phyloP scores from a whole-genome alignment of 2,329 filamentous ascomycete genomes.

The Rhytidhysteron rufulum region DNA sequence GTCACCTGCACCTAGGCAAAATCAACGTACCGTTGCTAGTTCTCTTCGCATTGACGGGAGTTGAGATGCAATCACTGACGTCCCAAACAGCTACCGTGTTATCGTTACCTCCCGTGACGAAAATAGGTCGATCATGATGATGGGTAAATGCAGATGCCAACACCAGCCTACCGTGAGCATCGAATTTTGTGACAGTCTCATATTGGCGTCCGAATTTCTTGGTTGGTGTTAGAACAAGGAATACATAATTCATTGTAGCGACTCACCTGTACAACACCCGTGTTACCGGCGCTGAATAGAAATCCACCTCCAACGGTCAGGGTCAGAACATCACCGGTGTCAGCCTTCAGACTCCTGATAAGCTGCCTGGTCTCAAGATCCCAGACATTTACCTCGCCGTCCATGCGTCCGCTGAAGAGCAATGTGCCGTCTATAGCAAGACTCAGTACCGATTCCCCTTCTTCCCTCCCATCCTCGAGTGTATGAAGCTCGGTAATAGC shows the following conservation, averaged over 20 bases:
- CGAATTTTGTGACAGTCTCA: constrained; percentile 72
- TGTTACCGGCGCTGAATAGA: constrained; percentile 84
- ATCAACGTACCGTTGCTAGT: constrained; percentile 54
- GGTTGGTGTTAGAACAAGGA: constrained; percentile 12
- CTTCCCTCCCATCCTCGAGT: constrained; percentile 56
- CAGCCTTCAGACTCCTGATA: constrained; percentile 77
- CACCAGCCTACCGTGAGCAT: constrained; percentile 82
- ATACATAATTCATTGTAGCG: background rate
- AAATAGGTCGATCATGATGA: constrained; percentile 71
- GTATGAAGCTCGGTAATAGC: constrained; percentile 68
- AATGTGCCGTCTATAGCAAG: constrained; percentile 87
- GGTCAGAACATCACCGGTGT: constrained; percentile 78
- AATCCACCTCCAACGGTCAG: constrained; percentile 81
- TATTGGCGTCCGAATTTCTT: constrained; percentile 78
- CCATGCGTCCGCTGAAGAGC: constrained; percentile 82
- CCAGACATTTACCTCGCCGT: constrained; percentile 91
- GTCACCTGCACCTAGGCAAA: constrained; percentile 7
- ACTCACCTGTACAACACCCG: constrained; percentile 76
- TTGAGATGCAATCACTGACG: constrained; percentile 54
- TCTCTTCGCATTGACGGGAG: constrained; percentile 42
- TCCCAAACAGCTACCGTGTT: constrained; percentile 87
- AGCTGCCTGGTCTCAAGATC: constrained; percentile 92
- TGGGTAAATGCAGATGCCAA: constrained; percentile 75
- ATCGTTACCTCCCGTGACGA: constrained; percentile 92
- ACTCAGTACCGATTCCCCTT: constrained; percentile 65